These are phyloP conservation scores for Podospora conica DNA, from an alignment of 495 filamentous ascomycete genomes.

Conservation along the genomic window DNA sequence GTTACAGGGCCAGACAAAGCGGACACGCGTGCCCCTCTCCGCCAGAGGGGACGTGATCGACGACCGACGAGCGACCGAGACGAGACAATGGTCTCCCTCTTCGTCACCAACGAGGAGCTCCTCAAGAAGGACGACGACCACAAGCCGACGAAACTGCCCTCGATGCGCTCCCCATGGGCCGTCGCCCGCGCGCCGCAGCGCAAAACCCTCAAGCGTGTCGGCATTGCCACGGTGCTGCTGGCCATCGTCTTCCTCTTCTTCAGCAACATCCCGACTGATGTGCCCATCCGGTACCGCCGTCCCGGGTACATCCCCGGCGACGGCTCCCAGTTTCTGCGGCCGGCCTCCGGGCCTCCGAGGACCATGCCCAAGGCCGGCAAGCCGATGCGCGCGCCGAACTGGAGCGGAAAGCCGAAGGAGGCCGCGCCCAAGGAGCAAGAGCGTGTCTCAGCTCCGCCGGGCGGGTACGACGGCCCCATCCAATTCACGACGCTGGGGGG, in stretches of 20 bases:
- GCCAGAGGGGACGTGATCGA: background rate
- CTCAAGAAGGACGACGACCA: constrained; percentile 49
- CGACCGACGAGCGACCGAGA: background rate
- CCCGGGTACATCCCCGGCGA: constrained; percentile 20
- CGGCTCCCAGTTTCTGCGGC: constrained; percentile 16
- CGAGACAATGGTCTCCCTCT: constrained; percentile 34
- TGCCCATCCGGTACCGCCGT: constrained; percentile 24
- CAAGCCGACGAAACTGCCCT: constrained; percentile 26
- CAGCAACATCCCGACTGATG: constrained; percentile 37
- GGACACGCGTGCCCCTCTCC: background rate
- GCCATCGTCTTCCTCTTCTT: constrained; percentile 38
- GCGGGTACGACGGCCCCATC: constrained; percentile 36
- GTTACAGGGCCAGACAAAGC: background rate
- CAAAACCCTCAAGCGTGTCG: constrained; percentile 35
- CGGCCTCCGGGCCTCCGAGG: constrained; percentile 14
- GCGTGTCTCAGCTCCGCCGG: constrained; percentile 1
- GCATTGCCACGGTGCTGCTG: constrained; percentile 25
- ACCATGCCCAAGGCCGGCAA: constrained; percentile 17
- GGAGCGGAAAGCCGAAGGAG: constrained; percentile 1
- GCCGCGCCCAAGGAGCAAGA: constrained; percentile 3
- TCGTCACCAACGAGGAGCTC: constrained; percentile 39
- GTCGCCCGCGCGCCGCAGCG: constrained; percentile 25
- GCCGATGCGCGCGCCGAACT: constrained; percentile 1
- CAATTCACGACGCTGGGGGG: constrained; percentile 31
- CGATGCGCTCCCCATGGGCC: constrained; percentile 29